Conservation (phyloP, 75 land plant genomes). For the Sequoiadendron giganteum region DNA sequence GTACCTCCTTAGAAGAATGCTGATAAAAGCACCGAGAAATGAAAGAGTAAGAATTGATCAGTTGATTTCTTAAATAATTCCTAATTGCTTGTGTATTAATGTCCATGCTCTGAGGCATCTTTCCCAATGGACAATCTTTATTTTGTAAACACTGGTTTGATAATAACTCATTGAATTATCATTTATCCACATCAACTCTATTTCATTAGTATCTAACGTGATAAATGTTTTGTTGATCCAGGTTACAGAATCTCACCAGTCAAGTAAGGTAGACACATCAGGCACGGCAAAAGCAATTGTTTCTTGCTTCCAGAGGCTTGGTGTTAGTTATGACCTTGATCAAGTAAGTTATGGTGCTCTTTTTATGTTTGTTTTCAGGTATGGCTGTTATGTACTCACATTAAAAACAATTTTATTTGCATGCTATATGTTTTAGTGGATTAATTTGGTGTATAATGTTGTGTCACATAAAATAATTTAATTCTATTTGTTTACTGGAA, state of each 20-base stretch:
- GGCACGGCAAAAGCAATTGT: slow-evolving; percentile 95
- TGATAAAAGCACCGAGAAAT: neutral
- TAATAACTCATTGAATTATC: neutral
- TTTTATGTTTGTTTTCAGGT: neutral
- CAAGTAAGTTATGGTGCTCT: slow-evolving; percentile 41
- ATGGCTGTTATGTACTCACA: neutral
- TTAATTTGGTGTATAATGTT: slow-evolving; percentile 3
- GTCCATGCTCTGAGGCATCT: neutral
- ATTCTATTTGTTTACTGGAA: slow-evolving; percentile 4
- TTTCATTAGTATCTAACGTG: neutral
- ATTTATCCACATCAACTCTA: neutral
- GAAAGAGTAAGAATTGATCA: neutral
- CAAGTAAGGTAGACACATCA: slow-evolving; percentile 82
- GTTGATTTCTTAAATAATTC: neutral
- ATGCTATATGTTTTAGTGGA: slow-evolving; percentile 5
- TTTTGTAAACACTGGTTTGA: slow-evolving; percentile 2
- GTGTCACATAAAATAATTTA: neutral
- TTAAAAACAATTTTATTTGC: neutral
- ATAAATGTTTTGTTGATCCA: slow-evolving; percentile 9
- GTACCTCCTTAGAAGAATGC: neutral
- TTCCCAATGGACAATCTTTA: neutral
- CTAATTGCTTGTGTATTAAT: neutral
- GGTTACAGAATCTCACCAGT: slow-evolving; percentile 97
- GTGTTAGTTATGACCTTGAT: slow-evolving; percentile 59
- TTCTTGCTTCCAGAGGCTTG: slow-evolving; percentile 79